Evolutionary conservation across 1,284 basidiomycete genomes (phyloP), one percentile per base, ranked within the genome.

Genomic region (Inonotus hispidus): DNA sequence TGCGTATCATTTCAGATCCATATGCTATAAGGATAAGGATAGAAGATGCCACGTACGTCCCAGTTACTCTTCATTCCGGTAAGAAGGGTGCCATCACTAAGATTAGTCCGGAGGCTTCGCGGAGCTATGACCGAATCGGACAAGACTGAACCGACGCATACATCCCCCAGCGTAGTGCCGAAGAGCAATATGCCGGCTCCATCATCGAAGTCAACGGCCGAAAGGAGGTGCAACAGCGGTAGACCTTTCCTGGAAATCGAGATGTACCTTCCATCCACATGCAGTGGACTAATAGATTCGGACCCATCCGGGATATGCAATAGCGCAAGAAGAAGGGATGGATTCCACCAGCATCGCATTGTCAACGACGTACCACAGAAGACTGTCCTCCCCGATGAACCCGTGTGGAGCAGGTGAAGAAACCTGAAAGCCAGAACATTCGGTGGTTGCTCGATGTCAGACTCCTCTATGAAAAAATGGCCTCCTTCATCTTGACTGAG

Each of bases 191-290:
- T 4, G 10, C 59, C 59, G 6, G 29, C 23, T 45, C 53, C 59
- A 56, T 61, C 59, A 23, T 61, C 59, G 23, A 61, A 61, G 25
- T 56, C 59, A 8, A 56, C 21, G 41, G 14, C 13, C 16, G 59
- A 56, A 14, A 59, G 7, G 11, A 45, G 37, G 32, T 53, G 37
- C 13, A 21, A 41, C 41, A 59, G 38, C 4, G 58, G 58, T n/a
- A 59, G 19, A 2, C 37, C 27, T 4, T 35, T 35, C 21, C 25
- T 53, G n/a, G 49, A 59, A 35, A 59, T 27, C 19, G 35, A 37
- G 19, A 52, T 43, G 27, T 23, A 35, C 4, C 25, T 16, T 27
- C 45, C 23, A 21, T 45, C 27, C 11, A 32, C 13, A 19, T 39
- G n/a, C 41, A 32, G 14, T 16, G 50, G 50, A 6, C 32, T 10